phyloP scores from a whole-genome alignment of 2,329 filamentous ascomycete genomes.

The Dendryphion nanum region DNA sequence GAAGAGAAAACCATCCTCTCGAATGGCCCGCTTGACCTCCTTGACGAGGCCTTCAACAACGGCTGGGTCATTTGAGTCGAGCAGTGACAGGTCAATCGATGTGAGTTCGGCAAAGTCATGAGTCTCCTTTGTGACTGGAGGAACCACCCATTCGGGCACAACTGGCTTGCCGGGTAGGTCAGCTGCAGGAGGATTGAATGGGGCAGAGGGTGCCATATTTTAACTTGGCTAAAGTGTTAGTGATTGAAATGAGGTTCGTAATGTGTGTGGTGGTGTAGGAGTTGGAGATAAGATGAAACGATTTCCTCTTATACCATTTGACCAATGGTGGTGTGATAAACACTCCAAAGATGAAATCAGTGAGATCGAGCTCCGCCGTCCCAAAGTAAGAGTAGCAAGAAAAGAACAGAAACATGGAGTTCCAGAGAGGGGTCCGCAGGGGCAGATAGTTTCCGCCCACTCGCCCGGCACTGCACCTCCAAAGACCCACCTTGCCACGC shows the following conservation, averaged over 20 bases:
- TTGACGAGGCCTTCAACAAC: slow-evolving; percentile 46
- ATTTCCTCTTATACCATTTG: too few relatives aligned
- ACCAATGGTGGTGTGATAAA: too few relatives aligned
- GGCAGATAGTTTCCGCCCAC: too few relatives aligned
- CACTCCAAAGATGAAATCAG: too few relatives aligned
- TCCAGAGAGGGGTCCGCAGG: too few relatives aligned
- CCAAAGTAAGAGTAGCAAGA: too few relatives aligned
- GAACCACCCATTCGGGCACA: slow-evolving; percentile 34
- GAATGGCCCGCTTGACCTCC: slow-evolving; percentile 34
- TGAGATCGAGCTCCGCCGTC: too few relatives aligned
- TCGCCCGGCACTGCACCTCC: too few relatives aligned
- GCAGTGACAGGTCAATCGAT: slow-evolving; percentile 31
- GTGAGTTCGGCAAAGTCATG: slow-evolving; percentile 40
- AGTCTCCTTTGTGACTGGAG: slow-evolving; percentile 46
- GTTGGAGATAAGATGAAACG: too few relatives aligned
- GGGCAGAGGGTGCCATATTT: slow-evolving; percentile 15
- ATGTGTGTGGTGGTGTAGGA: too few relatives aligned
- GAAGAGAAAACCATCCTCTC: slow-evolving; percentile 40
- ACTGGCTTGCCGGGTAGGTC: slow-evolving; percentile 19
- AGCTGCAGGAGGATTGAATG: slow-evolving; percentile 19
- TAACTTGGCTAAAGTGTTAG: neutral
- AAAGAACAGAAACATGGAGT: too few relatives aligned
- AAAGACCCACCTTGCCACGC: too few relatives aligned
- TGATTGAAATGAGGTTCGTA: neutral
- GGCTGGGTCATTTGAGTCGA: slow-evolving; percentile 28